Evolutionary conservation across 2,329 filamentous ascomycete genomes (phyloP), one percentile per base, ranked within the genome.

Genomic region (Colletotrichum navitas): DNA sequence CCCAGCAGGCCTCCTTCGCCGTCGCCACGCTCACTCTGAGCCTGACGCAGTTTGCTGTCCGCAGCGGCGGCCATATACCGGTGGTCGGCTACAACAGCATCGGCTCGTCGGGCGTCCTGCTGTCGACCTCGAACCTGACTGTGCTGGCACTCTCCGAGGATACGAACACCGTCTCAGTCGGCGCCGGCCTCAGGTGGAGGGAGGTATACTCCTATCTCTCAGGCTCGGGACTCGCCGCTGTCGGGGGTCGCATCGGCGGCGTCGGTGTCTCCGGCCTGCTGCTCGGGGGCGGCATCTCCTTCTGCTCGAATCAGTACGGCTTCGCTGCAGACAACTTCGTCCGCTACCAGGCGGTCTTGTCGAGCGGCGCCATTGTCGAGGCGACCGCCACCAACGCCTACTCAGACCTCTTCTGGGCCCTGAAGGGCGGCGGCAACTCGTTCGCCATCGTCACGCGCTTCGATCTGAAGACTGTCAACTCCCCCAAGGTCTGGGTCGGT

Each of bases 341-440:
- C 32, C 79, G 79, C 54, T 84, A 79, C 52, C 79, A 85, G 69
- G 79, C 86, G n/a, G 83, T 87, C 3, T 77, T 84, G 0, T 79
- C 81, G 0, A 77, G 78, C 43, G 83, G 85, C 3, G 68, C 73
- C 1, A 78, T 86, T 11, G 74, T 85, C 5, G 79, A 81, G 6
- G 84, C 81, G 4, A 83, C 79, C 18, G 73, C 74, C 1, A 56
- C 73, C 0, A 70, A 78, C 5, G 54, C 45, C n/a, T 78, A 85
- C 71, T 55, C 76, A 0, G 79, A 81, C 62, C 76, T 83, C 1
- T 81, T 79, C 74, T 78, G 78, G 75, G 79, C 79, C 0, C 72
- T 83, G 10, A 80, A 80, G 34, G 81, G 81, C n/a, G 80, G 80
- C 29, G 75, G 74, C 2, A 79, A 75, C 66, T 81, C 81, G 68